Base-by-base conservation (phyloP, 768 basidiomycete species). In the Strobilomyces echinocephalus region DNA sequence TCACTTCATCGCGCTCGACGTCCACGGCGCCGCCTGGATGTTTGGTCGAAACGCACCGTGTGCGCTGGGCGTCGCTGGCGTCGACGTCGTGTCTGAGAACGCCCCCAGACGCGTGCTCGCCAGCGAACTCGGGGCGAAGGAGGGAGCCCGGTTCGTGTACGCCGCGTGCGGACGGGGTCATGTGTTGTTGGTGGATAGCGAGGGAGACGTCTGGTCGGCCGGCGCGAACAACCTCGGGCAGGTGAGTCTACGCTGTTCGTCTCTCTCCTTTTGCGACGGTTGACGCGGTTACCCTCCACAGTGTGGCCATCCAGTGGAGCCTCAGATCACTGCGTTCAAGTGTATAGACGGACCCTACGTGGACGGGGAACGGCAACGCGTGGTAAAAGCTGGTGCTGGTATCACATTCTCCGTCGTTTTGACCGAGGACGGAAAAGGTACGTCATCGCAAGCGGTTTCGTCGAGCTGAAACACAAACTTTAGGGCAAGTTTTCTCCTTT, bases 111-210 rank as follows among this genome's bases (percentile, higher is more conserved):
- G 78, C 53, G 60, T 91, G 41, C 76, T 73, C 31, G 74, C 91
- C 3, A 60, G 69, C 2, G 78, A 87, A 28, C 67, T 89, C 5
- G 88, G 91, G 40, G 85, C 83, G 33, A 51, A 72, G 41, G 63
- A 69, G 53, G 78, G 81, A 11, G 72, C 81, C 24, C 79, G 73
- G 56, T 91, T 94, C 60, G 84, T 95, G 4, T 72, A 84, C 57
- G 95, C 93, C 2, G 92, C 91, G 1, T 86, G 84, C 61, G 95
- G 91, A 36, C 73, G 88, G 62, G 81, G 83, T 50, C 94, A 97
- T 68, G 84, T 87, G 5, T 66, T 98, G 54, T 70, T 98, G 55
- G 84, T 97, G 1, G 88, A 85, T 50, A 87, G 83, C 64, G 81
- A 85, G 36, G 95, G 95, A 6, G 76, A 79, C 47, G 81, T 90